Percentiles rank a stretch among this genome's conserved stretches.
Evolutionary conservation across 768 basidiomycete genomes (phyloP).

Genomic region (Kwoniella europaea): DNA sequence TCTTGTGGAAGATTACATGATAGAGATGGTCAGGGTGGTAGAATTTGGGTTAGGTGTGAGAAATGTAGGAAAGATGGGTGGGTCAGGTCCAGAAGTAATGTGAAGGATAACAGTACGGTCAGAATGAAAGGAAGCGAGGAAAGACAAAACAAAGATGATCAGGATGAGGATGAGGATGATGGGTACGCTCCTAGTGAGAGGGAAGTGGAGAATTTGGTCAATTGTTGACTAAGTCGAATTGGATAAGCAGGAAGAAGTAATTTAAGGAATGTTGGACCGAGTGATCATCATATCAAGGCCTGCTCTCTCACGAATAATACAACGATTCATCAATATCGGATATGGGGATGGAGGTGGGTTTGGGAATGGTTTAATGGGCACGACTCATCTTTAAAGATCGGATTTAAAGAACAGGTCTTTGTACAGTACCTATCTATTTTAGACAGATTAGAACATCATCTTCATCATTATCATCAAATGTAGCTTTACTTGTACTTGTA

Average conservation of each 20-base stretch:
- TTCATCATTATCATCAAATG: not conserved
- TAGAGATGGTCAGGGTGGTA: constrained; percentile 18
- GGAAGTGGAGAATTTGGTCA: constrained; percentile 16
- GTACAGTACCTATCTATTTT: no score
- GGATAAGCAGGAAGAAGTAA: no score
- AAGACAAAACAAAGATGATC: not conserved
- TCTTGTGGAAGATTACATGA: constrained; percentile 22
- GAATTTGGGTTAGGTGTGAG: constrained; percentile 40
- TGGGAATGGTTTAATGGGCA: no score
- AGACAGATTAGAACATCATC: no score
- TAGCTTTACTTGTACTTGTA: not conserved
- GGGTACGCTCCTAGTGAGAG: constrained; percentile 21
- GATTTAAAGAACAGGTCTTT: no score
- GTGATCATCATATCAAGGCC: no score
- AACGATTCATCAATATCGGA: no score
- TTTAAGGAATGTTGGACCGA: no score
- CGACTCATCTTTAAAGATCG: no score
- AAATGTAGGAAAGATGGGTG: constrained; percentile 46
- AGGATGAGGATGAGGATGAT: constrained; percentile 9
- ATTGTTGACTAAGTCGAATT: not conserved
- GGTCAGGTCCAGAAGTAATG: constrained; percentile 6
- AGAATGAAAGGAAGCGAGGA: not conserved
- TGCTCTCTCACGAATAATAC: no score
- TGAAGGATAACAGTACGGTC: not conserved
- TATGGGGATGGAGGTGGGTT: no score